These are phyloP conservation scores for Galerina marginata DNA, from an alignment of 768 basidiomycete genomes.

Conservation along the genomic window DNA sequence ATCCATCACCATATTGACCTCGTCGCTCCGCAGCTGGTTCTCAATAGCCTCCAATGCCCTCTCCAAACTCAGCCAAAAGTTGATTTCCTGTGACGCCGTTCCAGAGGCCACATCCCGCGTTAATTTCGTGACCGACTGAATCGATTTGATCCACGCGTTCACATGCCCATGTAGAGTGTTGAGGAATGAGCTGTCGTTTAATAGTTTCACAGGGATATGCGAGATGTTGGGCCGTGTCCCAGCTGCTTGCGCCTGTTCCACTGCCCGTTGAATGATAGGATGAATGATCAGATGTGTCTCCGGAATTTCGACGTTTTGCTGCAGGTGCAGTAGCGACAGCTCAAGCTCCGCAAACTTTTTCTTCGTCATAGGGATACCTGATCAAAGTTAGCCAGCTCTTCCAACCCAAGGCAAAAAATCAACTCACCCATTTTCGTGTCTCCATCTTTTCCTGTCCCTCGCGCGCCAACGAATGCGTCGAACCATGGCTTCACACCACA, in stretches of 20 bases:
- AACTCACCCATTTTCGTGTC: slow-evolving; percentile 78
- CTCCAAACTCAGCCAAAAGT: slow-evolving; percentile 97
- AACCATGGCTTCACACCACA: slow-evolving; percentile 98
- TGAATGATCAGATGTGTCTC: slow-evolving; percentile 94
- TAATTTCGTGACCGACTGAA: slow-evolving; percentile 96
- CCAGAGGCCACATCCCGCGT: slow-evolving; percentile 91
- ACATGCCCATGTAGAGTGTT: slow-evolving; percentile 93
- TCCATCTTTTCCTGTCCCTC: slow-evolving; percentile 73
- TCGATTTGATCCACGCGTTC: slow-evolving; percentile 97
- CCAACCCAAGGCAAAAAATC: not conserved
- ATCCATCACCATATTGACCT: slow-evolving; percentile 92
- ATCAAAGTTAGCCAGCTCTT: not conserved
- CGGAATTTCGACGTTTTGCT: slow-evolving; percentile 99
- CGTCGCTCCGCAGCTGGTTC: slow-evolving; percentile 87
- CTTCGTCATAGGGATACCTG: slow-evolving; percentile 95
- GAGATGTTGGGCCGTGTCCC: slow-evolving; percentile 75
- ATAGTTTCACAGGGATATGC: slow-evolving; percentile 70
- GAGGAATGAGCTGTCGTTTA: slow-evolving; percentile 90
- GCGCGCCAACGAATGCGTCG: slow-evolving; percentile 92
- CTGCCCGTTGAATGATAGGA: slow-evolving; percentile 85
- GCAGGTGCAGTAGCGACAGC: slow-evolving; percentile 89
- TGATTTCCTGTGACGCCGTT: slow-evolving; percentile 98
- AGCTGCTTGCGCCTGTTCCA: slow-evolving; percentile 70
- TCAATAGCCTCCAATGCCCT: slow-evolving; percentile 93
- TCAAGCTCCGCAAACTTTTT: slow-evolving; percentile 99